Base-by-base conservation (phyloP, 805 yeast species). In the Suhomyces xylopsoci region DNA sequence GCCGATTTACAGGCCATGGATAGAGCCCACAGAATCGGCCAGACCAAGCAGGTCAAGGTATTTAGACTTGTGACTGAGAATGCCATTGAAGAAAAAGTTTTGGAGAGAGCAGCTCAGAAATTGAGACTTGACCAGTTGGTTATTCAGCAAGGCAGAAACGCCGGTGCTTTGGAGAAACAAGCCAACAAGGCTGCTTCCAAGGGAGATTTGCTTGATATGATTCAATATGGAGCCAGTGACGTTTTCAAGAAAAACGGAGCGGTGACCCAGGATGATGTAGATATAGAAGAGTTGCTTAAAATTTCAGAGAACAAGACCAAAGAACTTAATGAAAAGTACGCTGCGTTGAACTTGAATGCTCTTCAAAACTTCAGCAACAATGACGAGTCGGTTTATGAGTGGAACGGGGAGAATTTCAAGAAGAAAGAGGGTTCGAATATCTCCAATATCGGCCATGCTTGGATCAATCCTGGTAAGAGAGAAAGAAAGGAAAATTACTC, bases 1-100 rank as follows among this genome's bases (percentile, higher is more conserved):
- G 94, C 93, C 3, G 96, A 88, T 76, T 78, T 88, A 58, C 96
- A 88, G 68, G 93, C 93, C 1, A 88, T 88, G 94, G 96, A 88
- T 65, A 80, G 96, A 73, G 94, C 94, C 0, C 96, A 88, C 68
- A 81, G 96, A 77, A 88, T 88, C 64, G 96, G 96, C 6, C 96
- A 88, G 66, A 88, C 86, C 45, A 88, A 87, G 59, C 96, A 88
- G 66, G 96, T 88, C 26, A 84, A 81, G 62, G 94, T 88, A 2
- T 88, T 83, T 63, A 76, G 96, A 69, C 81, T 88, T 56, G 81
- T 88, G 50, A 87, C 94, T 4, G 92, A 87, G 61, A 85, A 88
- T 65, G 90, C 93, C 14, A 88, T 88, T 53, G 94, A 88, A 67
- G 94, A 88, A 60, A 88, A 88, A 63, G 88, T 88, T 34, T 68